Evolutionary conservation across 192 early-diverging fungal species (phyloP).

Genomic region (Gryganskiella cystojenkinii): DNA sequence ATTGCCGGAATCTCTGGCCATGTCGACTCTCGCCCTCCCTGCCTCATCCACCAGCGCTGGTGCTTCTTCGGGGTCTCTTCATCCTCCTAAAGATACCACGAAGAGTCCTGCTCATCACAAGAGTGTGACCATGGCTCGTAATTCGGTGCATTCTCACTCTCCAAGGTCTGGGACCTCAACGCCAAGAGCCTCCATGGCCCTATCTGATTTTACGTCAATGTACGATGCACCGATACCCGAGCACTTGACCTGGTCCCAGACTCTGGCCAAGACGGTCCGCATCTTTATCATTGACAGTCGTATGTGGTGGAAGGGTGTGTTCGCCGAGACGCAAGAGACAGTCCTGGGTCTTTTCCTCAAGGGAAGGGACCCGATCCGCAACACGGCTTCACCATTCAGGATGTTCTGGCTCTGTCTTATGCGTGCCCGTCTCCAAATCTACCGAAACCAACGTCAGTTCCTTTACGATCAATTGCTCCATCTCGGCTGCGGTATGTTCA

Average conservation of each 20-base stretch:
- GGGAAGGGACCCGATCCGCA: conserved; percentile 51
- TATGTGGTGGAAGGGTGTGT: conserved; percentile 43
- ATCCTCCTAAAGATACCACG: conserved; percentile 19
- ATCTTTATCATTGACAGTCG: conserved; percentile 47
- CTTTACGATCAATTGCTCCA: conserved; percentile 66
- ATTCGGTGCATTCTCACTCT: not conserved
- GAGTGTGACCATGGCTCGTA: conserved; percentile 21
- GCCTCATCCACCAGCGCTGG: not conserved
- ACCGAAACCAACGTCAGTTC: conserved; percentile 55
- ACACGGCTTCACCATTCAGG: conserved; percentile 58
- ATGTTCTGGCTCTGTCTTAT: conserved; percentile 61
- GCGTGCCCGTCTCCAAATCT: conserved; percentile 60
- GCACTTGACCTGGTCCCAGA: conserved; percentile 21
- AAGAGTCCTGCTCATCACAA: conserved; percentile 17
- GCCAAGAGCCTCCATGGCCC: conserved; percentile 32
- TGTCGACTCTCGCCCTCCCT: conserved; percentile 12
- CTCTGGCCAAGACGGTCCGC: conserved; percentile 14
- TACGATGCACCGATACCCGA: conserved; percentile 33
- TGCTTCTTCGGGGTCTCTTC: conserved; percentile 1
- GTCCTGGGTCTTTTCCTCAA: conserved; percentile 24
- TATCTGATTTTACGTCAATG: conserved; percentile 31
- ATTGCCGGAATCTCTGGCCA: conserved; percentile 25
- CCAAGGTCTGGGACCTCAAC: conserved; percentile 8
- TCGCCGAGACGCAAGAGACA: conserved; percentile 44
- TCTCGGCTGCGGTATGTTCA: conserved; percentile 64